These are phyloP conservation scores for Yamadazyma aaseri DNA, from an alignment of 1,139 yeast genomes.

Conservation along the genomic window DNA sequence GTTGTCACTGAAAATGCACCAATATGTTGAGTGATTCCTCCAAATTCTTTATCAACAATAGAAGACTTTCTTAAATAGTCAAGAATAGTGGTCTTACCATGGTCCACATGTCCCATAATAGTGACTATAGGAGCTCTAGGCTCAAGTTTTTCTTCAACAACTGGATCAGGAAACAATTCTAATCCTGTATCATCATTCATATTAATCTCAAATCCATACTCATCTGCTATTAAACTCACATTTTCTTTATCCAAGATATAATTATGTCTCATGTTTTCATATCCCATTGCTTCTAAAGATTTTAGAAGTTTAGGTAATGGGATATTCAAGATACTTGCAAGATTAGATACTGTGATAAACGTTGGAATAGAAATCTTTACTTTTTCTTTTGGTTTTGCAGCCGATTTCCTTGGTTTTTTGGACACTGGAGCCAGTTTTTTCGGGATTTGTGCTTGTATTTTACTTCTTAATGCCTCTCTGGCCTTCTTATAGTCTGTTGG, in stretches of 20 bases:
- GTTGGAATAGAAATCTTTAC: slow-evolving; percentile 62
- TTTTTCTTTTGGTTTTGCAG: slow-evolving; percentile 14
- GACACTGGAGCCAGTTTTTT: neutral
- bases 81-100: slow-evolving; percentile 92
- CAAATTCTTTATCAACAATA: slow-evolving; percentile 81
- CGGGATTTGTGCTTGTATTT: slow-evolving; percentile 2
- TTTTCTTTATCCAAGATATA: slow-evolving; percentile 84
- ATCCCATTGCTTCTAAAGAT: slow-evolving; percentile 69
- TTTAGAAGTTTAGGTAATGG: slow-evolving; percentile 59
- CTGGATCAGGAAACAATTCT: slow-evolving; percentile 56
- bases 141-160: slow-evolving; percentile 33
- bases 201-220: slow-evolving; percentile 71
- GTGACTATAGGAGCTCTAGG: slow-evolving; percentile 93
- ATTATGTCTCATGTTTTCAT: slow-evolving; percentile 70
- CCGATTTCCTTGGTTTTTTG: slow-evolving; percentile 1
- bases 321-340: slow-evolving; percentile 69
- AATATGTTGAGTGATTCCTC: slow-evolving; percentile 97
- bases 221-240: slow-evolving; percentile 84
- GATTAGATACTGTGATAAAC: slow-evolving; percentile 69
- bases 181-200: slow-evolving; percentile 59
- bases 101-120: slow-evolving; percentile 99
- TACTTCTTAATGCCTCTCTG: slow-evolving; percentile 17
- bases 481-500: slow-evolving; percentile 12
- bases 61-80: slow-evolving; percentile 83
- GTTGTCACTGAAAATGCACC: slow-evolving; percentile 92